Percentiles rank a stretch among this genome's conserved stretches.
Evolutionary conservation across 2,329 filamentous ascomycete species (phyloP).

Genomic region (Colletotrichum sp.): DNA sequence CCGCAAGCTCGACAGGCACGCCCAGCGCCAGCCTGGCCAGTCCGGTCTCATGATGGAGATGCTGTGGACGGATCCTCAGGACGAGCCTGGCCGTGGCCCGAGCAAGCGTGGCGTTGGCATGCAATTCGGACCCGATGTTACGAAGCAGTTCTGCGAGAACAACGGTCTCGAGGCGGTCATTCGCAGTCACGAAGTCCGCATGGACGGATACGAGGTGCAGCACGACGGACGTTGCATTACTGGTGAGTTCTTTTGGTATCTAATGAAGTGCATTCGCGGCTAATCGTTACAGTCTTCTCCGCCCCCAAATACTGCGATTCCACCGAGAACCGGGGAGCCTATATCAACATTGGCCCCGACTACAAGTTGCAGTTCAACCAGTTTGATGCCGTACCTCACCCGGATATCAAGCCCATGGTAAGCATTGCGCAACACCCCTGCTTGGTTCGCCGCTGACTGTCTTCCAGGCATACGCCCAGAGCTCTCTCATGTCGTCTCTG

Average conservation of each 20-base stretch:
- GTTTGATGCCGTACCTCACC: constrained; percentile 96
- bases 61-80: constrained; percentile 98
- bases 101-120: constrained; percentile 97
- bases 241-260: constrained; percentile 52
- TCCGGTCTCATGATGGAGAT: constrained; percentile 99
- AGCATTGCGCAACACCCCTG: constrained; percentile 22
- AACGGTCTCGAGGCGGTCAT: constrained; percentile 96
- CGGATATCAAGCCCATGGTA: constrained; percentile 92
- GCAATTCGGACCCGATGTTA: constrained; percentile 96
- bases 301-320: constrained; percentile 97
- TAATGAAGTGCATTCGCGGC: constrained; percentile 14
- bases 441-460: constrained; percentile 29
- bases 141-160: constrained; percentile 94
- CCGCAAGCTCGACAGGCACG: constrained; percentile 87
- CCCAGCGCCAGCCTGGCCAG: constrained; percentile 91
- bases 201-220: constrained; percentile 99
- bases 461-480: constrained; percentile 79
- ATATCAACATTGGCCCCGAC: constrained; percentile 93
- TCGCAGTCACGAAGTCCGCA: constrained; percentile 95
- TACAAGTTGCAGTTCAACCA: constrained; percentile 92
- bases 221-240: constrained; percentile 96
- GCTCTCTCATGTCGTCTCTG: constrained; percentile 78
- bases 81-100: constrained; percentile 82
- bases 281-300: constrained; percentile 76
- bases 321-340: constrained; percentile 97